These are phyloP conservation scores for Rutstroemia sp. DNA, from an alignment of 2,329 filamentous ascomycete species.

Conservation along the genomic window DNA sequence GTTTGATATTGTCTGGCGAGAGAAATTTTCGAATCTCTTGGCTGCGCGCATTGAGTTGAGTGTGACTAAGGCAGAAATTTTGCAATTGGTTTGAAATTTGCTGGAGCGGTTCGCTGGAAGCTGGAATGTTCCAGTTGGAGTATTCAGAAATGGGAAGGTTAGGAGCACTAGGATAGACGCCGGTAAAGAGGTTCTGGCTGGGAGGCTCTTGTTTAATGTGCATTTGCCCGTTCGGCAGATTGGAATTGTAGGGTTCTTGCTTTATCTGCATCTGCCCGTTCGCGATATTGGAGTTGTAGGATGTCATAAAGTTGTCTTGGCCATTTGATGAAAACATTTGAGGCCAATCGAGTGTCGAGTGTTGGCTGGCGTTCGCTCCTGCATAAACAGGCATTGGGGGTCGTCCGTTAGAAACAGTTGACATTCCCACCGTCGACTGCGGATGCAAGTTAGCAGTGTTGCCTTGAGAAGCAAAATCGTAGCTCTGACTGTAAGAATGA, in stretches of 20 bases:
- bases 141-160: slow-evolving; percentile 23
- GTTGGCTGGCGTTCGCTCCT: slow-evolving; percentile 46
- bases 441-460: slow-evolving; percentile 26
- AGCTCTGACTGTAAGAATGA: slow-evolving; percentile 31
- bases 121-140: slow-evolving; percentile 36
- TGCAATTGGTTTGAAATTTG: slow-evolving; percentile 49
- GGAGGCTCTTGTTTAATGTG: slow-evolving; percentile 55
- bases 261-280: slow-evolving; percentile 64
- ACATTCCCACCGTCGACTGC: slow-evolving; percentile 22
- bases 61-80: slow-evolving; percentile 50
- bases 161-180: slow-evolving; percentile 18
- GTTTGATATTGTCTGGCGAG: slow-evolving; percentile 59
- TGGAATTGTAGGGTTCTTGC: slow-evolving; percentile 43
- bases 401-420: slow-evolving; percentile 20
- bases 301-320: slow-evolving; percentile 55
- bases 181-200: slow-evolving; percentile 46
- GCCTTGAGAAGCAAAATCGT: slow-evolving; percentile 29
- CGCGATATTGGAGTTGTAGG: slow-evolving; percentile 48
- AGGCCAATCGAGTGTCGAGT: slow-evolving; percentile 64
- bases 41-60: slow-evolving; percentile 47
- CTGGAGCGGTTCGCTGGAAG: slow-evolving; percentile 40
- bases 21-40: slow-evolving; percentile 47
- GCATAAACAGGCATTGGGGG: slow-evolving; percentile 44
- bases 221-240: slow-evolving; percentile 62
- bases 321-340: slow-evolving; percentile 71